phyloP scores from a whole-genome alignment of 495 filamentous ascomycete species.

The Lineolata rhizophorae region DNA sequence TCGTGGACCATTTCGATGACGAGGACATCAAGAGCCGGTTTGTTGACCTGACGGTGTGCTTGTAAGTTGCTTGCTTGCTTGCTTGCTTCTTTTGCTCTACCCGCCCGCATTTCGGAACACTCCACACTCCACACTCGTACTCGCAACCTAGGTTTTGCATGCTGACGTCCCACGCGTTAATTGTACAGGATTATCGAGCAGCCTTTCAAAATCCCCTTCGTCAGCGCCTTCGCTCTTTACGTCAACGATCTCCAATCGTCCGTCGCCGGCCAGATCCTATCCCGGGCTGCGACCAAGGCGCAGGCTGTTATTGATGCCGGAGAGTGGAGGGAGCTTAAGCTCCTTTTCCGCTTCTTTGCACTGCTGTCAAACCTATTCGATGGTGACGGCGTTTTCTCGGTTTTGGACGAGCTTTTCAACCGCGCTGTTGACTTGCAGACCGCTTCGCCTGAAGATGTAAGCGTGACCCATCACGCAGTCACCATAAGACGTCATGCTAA shows the following conservation, averaged over 20 bases:
- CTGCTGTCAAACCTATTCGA: slow-evolving; percentile 60
- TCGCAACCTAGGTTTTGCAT: too few species aligned
- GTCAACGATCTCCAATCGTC: slow-evolving; percentile 54
- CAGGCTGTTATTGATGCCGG: slow-evolving; percentile 44
- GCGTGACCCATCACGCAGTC: slow-evolving; percentile 14
- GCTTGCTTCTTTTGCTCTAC: too few species aligned
- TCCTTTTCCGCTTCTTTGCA: slow-evolving; percentile 66
- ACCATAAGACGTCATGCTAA: not conserved
- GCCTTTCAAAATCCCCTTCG: slow-evolving; percentile 87
- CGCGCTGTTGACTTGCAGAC: slow-evolving; percentile 77
- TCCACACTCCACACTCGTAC: too few species aligned
- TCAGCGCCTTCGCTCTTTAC: slow-evolving; percentile 58
- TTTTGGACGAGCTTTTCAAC: slow-evolving; percentile 67
- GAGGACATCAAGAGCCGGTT: slow-evolving; percentile 47
- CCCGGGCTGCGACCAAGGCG: slow-evolving; percentile 29
- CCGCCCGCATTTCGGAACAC: too few species aligned
- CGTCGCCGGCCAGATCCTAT: slow-evolving; percentile 43
- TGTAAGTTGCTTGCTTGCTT: slow-evolving; percentile 31
- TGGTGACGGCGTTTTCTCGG: slow-evolving; percentile 64
- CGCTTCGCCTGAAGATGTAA: slow-evolving; percentile 70
- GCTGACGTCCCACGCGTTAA: too few species aligned
- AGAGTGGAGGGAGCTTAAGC: slow-evolving; percentile 77
- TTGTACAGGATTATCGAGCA: slow-evolving; percentile 52
- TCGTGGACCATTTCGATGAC: slow-evolving; percentile 65
- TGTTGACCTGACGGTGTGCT: slow-evolving; percentile 45